Percentiles rank a stretch among this genome's conserved stretches.
These are phyloP conservation scores for Raphanus hybrid DNA, from an alignment of 441 rosid genomes.

Conservation along the genomic window DNA sequence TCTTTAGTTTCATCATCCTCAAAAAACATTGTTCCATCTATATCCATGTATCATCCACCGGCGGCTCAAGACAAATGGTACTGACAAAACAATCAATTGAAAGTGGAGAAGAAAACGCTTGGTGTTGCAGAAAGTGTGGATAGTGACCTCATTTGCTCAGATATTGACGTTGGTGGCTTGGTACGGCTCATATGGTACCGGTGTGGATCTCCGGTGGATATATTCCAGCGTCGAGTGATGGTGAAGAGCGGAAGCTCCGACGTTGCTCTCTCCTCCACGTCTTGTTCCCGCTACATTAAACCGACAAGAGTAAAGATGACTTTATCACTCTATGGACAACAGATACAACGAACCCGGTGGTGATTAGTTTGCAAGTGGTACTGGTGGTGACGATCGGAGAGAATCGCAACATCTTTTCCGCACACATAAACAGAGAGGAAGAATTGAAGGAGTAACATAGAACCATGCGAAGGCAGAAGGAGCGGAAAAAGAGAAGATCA, in stretches of 20 bases:
- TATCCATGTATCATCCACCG: no score
- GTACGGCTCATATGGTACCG: neutral
- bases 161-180: neutral
- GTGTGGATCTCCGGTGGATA: neutral
- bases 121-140: neutral
- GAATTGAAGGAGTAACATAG: neutral
- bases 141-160: neutral
- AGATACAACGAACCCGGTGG: neutral
- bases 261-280: neutral
- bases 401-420: no score
- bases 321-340: neutral
- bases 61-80: no score
- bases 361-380: neutral
- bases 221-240: neutral
- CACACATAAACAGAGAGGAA: neutral
- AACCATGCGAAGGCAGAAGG: neutral
- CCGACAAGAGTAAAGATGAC: neutral
- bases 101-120: neutral
- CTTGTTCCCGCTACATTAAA: neutral
- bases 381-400: neutral
- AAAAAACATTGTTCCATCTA: no score
- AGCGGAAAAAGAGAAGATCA: neutral
- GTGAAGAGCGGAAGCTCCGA: neutral
- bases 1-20: no score
- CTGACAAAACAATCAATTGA: no score